Conservation (phyloP, 192 early-diverging fungal genomes). For the Kickxella alabastrina region DNA sequence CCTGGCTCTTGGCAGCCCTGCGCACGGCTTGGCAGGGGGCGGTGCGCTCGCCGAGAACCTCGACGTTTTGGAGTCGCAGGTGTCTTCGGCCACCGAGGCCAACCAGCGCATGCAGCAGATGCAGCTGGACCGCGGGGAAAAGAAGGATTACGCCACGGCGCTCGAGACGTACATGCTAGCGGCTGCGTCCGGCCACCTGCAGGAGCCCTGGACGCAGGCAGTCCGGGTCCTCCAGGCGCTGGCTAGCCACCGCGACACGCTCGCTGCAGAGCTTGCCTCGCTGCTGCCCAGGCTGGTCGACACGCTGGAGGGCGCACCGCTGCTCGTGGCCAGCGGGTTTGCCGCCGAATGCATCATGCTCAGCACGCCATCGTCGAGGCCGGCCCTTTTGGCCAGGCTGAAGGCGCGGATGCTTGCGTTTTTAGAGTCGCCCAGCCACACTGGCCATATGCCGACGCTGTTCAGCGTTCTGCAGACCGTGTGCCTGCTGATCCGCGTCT, state of each 20-base stretch:
- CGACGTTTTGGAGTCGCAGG: slow-evolving; percentile 2
- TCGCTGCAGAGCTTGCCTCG: slow-evolving; percentile 1
- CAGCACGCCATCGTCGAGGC: not conserved
- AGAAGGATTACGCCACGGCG: not conserved
- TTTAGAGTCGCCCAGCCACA: slow-evolving; percentile 17
- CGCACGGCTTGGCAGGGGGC: not conserved
- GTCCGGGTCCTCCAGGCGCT: slow-evolving; percentile 16
- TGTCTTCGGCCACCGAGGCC: slow-evolving; percentile 2
- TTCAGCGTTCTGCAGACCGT: slow-evolving; percentile 23
- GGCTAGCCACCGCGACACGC: not conserved
- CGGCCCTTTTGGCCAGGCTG: slow-evolving; percentile 3
- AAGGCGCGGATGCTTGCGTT: slow-evolving; percentile 26
- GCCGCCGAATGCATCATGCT: slow-evolving; percentile 10
- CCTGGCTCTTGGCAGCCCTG: slow-evolving; percentile 11
- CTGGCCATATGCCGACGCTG: slow-evolving; percentile 33
- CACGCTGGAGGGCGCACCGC: slow-evolving; percentile 10
- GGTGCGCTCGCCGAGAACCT: too few species aligned
- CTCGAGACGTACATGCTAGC: slow-evolving; percentile 27
- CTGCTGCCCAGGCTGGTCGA: slow-evolving; percentile 6
- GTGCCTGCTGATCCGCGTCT: slow-evolving; percentile 5
- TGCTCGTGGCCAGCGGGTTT: slow-evolving; percentile 26
- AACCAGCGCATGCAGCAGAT: not conserved
- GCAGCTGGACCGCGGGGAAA: not conserved
- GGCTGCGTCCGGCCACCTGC: not conserved
- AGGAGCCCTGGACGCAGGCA: slow-evolving; percentile 4